These are phyloP conservation scores for Melampsora larici-populina DNA, from an alignment of 1,284 basidiomycete genomes.

Conservation along the genomic window DNA sequence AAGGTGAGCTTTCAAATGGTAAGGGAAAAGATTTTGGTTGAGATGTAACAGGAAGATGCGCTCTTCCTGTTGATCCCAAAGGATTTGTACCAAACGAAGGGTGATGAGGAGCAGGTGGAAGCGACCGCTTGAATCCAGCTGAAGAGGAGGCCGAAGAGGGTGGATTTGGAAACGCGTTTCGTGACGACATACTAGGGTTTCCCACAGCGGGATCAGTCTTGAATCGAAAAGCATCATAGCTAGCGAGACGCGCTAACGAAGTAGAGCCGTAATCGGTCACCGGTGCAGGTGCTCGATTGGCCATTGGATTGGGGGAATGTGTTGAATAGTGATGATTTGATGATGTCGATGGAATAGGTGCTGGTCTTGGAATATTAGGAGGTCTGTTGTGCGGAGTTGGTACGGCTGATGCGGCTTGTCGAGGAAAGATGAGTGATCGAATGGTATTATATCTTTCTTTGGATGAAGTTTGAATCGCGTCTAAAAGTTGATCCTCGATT, in stretches of 20 bases:
- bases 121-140: background rate
- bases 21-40: background rate
- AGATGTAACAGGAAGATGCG: background rate
- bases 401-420: background rate
- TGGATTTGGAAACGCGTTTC: background rate
- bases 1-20: conserved; percentile 25
- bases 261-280: conserved; percentile 12
- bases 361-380: background rate
- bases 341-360: background rate
- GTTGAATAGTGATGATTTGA: background rate
- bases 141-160: background rate
- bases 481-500: conserved; percentile 1
- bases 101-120: background rate
- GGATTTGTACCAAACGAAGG: background rate
- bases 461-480: background rate
- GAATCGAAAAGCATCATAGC: background rate
- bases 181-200: conserved; percentile 9
- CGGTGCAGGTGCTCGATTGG: conserved; percentile 14
- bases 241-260: conserved; percentile 14
- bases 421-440: conserved; percentile 12
- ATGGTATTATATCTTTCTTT: conserved; percentile 3
- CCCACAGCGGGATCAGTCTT: conserved; percentile 25
- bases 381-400: background rate
- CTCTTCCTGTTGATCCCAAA: background rate
- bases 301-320: background rate